Conservation (phyloP, 257 asterid species). For the Fraxinus pennsylvanica region DNA sequence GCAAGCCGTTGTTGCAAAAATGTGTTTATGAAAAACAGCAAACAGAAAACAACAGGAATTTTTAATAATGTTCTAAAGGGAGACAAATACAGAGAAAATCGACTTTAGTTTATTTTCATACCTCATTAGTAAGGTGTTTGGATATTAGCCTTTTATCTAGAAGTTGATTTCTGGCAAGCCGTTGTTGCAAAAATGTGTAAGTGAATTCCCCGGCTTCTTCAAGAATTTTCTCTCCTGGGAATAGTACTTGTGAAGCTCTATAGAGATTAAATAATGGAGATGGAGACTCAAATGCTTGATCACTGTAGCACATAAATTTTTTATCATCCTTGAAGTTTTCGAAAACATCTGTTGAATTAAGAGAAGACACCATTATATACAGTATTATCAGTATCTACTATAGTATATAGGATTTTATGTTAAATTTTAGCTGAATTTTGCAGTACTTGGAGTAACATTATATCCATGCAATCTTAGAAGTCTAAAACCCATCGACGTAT, state of each 20-base stretch:
- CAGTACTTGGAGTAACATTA: slow-evolving; percentile 29
- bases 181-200: slow-evolving; percentile 26
- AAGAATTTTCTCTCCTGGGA: slow-evolving; percentile 13
- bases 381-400: neutral
- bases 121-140: slow-evolving; percentile 47
- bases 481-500: slow-evolving; percentile 46
- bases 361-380: neutral
- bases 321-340: slow-evolving; percentile 35
- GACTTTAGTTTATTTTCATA: neutral
- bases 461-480: slow-evolving; percentile 43
- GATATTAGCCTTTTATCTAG: slow-evolving; percentile 49
- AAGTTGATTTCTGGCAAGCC: slow-evolving; percentile 20
- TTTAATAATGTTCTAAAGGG: no score
- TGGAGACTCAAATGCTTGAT: slow-evolving; percentile 39
- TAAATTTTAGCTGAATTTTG: neutral
- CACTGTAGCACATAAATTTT: slow-evolving; percentile 35
- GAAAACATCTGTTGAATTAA: slow-evolving; percentile 35
- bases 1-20: slow-evolving; percentile 27
- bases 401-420: neutral
- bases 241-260: slow-evolving; percentile 39
- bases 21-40: neutral
- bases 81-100: no score
- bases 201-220: slow-evolving; percentile 39
- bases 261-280: slow-evolving; percentile 39
- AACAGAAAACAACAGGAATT: no score